Base-by-base conservation (phyloP, 352 stramenopile species). In the Phytopythium aichiense region DNA sequence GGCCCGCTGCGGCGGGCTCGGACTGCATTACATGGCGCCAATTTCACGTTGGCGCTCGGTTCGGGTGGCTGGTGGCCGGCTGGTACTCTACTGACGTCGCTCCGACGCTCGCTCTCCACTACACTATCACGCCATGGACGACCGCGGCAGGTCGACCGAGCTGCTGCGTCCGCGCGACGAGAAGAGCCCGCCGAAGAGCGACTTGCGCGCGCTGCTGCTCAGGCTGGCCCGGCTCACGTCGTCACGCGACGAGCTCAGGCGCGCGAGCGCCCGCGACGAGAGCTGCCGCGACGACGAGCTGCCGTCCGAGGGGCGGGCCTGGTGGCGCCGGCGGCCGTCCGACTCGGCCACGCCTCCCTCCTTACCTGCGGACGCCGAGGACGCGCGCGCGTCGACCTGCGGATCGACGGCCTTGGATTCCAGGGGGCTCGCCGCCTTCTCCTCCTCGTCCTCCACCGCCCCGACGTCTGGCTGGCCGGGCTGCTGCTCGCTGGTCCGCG, bases 101-200 rank as follows among this genome's bases (percentile, higher is more conserved):
- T 40, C 12, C 22, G 42, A 12, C 42, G 46, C 46, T 22, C 12
- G 23, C 46, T 4, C n/a, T 20, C 4, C 23, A 5, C 46, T 52
- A 51, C 23, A 20, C 23, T 40, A 52, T 56, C 65, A 79, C 59
- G 63, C 61, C 60, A 58, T 46, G 54, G 60, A 57, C 38, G 69
- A 60, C 56, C 63, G 71, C 63, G 66, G 55, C 37, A 72, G 72
- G 50, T 76, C 68, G 51, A 46, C 68, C 57, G 68, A 74, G 53
- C 73, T 66, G 68, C 69, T 70, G 63, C 72, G 66, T 40, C 71
- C 66, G 58, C 45, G 71, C 60, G 61, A 76, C 58, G 58, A 64
- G 72, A 74, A 76, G 38, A 86, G 72, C 20, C 74, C 68, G 33
- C 68, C 71, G 57, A 86, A 75, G 60, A 84, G 79, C 61, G 74